Base-by-base conservation (phyloP, 2,329 filamentous ascomycete species). In the Zelopaecilomyces penicillatus region DNA sequence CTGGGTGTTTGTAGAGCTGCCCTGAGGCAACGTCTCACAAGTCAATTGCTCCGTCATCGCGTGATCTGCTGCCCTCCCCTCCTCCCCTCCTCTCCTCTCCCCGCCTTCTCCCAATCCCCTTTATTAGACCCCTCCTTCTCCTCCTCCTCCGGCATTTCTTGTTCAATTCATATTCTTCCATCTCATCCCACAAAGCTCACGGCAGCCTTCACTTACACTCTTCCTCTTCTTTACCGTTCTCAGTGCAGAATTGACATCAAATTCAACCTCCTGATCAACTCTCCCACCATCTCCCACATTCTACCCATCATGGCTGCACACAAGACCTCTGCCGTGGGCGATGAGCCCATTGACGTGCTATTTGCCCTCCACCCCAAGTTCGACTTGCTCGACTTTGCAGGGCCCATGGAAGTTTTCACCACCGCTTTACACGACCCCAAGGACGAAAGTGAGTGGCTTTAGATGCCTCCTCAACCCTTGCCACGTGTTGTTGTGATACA, bases 301-400 rank as follows among this genome's bases (percentile, higher is more conserved):
- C 19, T 19, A 19, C 19, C 19, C 68, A 76, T 65, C 64, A 80
- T 80, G 76, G 71, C 62, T 68, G 66, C 74, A 61, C 65, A 65
- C 60, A 79, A 79, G 71, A 69, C 66, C 54, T 76, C 75, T 64
- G 75, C 75, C 60, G 73, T 76, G 63, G 68, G 70, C 57, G 75
- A 79, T 59, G 73, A 80, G 61, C 75, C 75, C 53, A 67, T 80
- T 57, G 70, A 79, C 52, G 74, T 80, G 53, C 73, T 81, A 59
- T 72, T 81, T 63, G 76, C 71, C 55, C 69, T 81, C 55, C 76
- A 81, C 44, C 65, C 70, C 59, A 76, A 78, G 60, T 81, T 80
- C 60, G 68, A 80, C 58, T 61, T 80, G 47, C 55, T 79, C 52
- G 76, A 80, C 67, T 72, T 80, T 53, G 71, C 74, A 45, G 76